Percentiles rank a stretch among this genome's conserved stretches.
Conservation (phyloP, 129 eudicot genomes). For the Arctium lappa region DNA sequence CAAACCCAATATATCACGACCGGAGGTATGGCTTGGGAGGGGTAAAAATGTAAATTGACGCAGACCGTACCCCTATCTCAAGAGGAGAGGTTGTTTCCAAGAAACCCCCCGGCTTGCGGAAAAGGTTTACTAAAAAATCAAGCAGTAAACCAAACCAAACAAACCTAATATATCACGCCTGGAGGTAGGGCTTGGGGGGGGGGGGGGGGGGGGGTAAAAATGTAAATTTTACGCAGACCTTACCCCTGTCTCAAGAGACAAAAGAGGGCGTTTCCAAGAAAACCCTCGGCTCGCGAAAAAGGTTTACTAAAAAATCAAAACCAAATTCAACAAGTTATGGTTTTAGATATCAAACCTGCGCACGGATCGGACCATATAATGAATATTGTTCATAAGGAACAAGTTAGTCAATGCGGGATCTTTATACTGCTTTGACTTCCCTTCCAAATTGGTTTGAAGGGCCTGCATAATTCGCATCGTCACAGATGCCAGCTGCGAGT, state of each 20-base stretch:
- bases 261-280: too few relatives aligned
- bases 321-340: not conserved
- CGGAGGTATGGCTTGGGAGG: not conserved
- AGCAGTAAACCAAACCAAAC: too few relatives aligned
- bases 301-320: not conserved
- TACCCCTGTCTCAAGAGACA: too few relatives aligned
- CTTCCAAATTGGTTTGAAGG: conserved; percentile 91
- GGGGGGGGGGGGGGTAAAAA: too few relatives aligned
- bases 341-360: conserved; percentile 58
- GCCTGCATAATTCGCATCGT: conserved; percentile 98
- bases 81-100: not conserved
- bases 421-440: conserved; percentile 94
- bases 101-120: not conserved
- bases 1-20: not conserved
- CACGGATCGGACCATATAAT: conserved; percentile 94
- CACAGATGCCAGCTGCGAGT: conserved; percentile 81
- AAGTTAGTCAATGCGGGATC: conserved; percentile 79
- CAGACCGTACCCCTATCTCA: not conserved
- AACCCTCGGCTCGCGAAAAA: not conserved
- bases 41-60: not conserved
- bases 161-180: too few relatives aligned
- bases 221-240: too few relatives aligned
- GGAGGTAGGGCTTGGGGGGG: too few relatives aligned
- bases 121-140: too few relatives aligned
- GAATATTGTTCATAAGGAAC: conserved; percentile 94